Base-by-base conservation (phyloP, 2,329 filamentous ascomycete genomes). In the Phyllosticta citrichinensis region DNA sequence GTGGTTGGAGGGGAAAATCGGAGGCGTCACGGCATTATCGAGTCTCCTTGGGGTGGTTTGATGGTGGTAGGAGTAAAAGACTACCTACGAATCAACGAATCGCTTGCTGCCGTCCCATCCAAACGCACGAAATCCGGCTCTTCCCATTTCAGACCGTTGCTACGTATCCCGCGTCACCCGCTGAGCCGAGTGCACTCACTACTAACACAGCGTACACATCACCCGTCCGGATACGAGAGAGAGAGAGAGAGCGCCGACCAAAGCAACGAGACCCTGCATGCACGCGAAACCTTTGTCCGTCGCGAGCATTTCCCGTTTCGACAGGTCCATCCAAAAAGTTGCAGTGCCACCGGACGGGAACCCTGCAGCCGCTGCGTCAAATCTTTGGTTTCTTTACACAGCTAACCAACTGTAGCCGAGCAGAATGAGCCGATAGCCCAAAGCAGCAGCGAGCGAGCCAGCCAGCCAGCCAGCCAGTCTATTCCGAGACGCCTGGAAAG, bases 91-190 rank as follows among this genome's bases (percentile, higher is more conserved):
- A 60, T 60, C 52, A 55, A 52, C 47, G 50, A 59, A 56, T 55
- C 40, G 58, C 52, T 60, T 60, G 52, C 58, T 60, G 58, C 58
- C 52, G 58, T 60, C 53, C 47, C 53, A 27, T 35, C 47, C 53
- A 27, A 11, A 55, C 24, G 11, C 52, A 25, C 25, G 27, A 33
- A 9, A 27, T 25, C 51, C 52, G 24, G 40, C 40, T 14, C 35
- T 2, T 1, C n/a, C n/a, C n/a, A n/a, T n/a, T n/a, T n/a, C n/a
- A n/a, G n/a, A n/a, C n/a, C n/a, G n/a, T n/a, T n/a, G n/a, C n/a
- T n/a, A n/a, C n/a, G n/a, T n/a, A n/a, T n/a, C n/a, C n/a, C n/a
- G n/a, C n/a, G n/a, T n/a, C n/a, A n/a, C n/a, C n/a, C n/a, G n/a
- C n/a, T n/a, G n/a, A n/a, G n/a, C n/a, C n/a, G n/a, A n/a, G n/a